A percentile compares a stretch with the other conserved stretches of the same genome.
These are phyloP conservation scores for Penicillium olsonii DNA, from an alignment of 2,329 filamentous ascomycete species.

Conservation along the genomic window DNA sequence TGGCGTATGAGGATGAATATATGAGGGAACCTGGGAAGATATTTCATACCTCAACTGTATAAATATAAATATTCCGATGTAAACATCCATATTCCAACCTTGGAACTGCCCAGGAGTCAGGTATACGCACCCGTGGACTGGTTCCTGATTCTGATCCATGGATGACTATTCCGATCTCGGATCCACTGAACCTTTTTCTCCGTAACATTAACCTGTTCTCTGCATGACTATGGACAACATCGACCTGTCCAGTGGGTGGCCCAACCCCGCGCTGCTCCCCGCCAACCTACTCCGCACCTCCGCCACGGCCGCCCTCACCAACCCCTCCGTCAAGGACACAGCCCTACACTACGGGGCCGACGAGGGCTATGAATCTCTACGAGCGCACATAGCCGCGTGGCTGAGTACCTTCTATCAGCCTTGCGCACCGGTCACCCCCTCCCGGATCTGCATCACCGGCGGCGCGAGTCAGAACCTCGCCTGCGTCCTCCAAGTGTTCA, in stretches of 20 bases:
- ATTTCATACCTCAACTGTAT: too few relatives aligned
- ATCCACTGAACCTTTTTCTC: too few relatives aligned
- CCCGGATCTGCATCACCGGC: conserved; percentile 77
- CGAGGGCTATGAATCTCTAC: conserved; percentile 69
- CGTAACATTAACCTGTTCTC: too few relatives aligned
- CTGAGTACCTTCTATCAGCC: conserved; percentile 63
- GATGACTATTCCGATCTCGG: too few relatives aligned
- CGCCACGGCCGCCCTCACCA: conserved; percentile 61
- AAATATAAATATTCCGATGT: too few relatives aligned
- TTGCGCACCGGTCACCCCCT: conserved; percentile 45
- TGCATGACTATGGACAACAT: conserved; percentile 32
- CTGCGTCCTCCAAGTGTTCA: conserved; percentile 74
- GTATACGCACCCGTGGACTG: too few relatives aligned
- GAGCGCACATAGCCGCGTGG: conserved; percentile 70
- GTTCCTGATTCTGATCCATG: too few relatives aligned
- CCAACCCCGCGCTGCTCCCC: conserved; percentile 64
- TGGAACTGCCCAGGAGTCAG: too few relatives aligned
- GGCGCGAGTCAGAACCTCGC: conserved; percentile 83
- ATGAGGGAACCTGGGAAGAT: too few relatives aligned
- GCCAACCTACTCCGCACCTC: conserved; percentile 62
- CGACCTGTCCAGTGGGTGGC: conserved; percentile 50
- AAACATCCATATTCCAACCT: too few relatives aligned
- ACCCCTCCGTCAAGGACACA: conserved; percentile 59
- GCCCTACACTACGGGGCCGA: conserved; percentile 81
- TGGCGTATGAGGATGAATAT: too few relatives aligned